Conservation (phyloP, 495 filamentous ascomycete genomes). For the Coniosporium apollinis region DNA sequence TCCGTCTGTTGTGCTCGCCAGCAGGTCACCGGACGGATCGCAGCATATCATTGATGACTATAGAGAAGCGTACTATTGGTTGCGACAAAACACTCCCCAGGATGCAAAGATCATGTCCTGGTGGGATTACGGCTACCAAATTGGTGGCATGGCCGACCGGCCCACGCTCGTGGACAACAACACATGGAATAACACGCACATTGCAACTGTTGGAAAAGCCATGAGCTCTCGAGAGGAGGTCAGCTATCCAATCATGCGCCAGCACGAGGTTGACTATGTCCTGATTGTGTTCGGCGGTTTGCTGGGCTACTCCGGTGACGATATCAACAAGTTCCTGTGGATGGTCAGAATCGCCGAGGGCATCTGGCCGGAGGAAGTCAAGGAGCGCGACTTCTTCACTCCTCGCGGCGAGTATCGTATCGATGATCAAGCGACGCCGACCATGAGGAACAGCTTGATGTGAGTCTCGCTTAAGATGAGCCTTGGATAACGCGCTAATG, state of each 20-base stretch:
- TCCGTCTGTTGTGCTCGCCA: slow-evolving; percentile 91
- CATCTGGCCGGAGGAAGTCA: slow-evolving; percentile 98
- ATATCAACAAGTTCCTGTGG: slow-evolving; percentile 99
- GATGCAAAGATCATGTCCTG: slow-evolving; percentile 99
- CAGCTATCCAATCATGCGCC: slow-evolving; percentile 92
- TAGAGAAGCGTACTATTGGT: slow-evolving; percentile 98
- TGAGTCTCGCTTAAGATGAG: slow-evolving; percentile 29
- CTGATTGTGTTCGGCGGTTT: slow-evolving; percentile 94
- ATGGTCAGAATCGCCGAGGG: slow-evolving; percentile 99
- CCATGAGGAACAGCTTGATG: slow-evolving; percentile 99
- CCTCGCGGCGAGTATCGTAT: slow-evolving; percentile 88
- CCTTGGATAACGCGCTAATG: too few species aligned
- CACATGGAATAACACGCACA: slow-evolving; percentile 99
- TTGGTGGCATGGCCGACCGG: slow-evolving; percentile 97
- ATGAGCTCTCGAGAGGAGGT: slow-evolving; percentile 97
- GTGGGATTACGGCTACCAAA: slow-evolving; percentile 99
- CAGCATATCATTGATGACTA: slow-evolving; percentile 99
- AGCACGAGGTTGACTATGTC: slow-evolving; percentile 98
- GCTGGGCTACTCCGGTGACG: slow-evolving; percentile 95
- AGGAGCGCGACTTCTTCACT: slow-evolving; percentile 94
- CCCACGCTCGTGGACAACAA: slow-evolving; percentile 98
- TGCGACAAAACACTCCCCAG: slow-evolving; percentile 85
- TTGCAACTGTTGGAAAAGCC: slow-evolving; percentile 96
- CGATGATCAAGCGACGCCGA: slow-evolving; percentile 83
- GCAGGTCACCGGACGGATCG: slow-evolving; percentile 78